Evolutionary conservation across 495 filamentous ascomycete genomes (phyloP).

Genomic region (Penicillium parvum): DNA sequence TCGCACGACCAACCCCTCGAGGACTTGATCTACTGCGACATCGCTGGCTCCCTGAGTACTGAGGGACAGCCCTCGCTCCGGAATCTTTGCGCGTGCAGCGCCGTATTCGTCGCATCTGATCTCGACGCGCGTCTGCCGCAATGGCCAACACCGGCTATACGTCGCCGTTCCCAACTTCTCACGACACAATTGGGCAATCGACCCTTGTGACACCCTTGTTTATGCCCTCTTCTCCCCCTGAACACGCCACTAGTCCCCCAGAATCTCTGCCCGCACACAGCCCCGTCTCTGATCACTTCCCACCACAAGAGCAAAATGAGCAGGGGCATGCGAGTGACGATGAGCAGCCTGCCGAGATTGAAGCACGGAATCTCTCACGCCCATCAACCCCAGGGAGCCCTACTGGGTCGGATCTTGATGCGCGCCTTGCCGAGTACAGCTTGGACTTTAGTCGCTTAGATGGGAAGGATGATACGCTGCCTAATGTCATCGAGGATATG

Average conservation of each 20-base stretch:
- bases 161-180: slow-evolving; percentile 40
- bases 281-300: slow-evolving; percentile 18
- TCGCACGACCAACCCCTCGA: no score
- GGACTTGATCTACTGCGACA: no score
- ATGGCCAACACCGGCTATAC: slow-evolving; percentile 37
- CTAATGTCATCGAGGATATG: slow-evolving; percentile 24
- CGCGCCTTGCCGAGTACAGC: slow-evolving; percentile 42
- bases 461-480: slow-evolving; percentile 28
- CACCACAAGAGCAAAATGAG: slow-evolving; percentile 8
- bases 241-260: slow-evolving; percentile 14
- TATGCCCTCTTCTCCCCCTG: slow-evolving; percentile 36
- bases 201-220: slow-evolving; percentile 39
- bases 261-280: slow-evolving; percentile 27
- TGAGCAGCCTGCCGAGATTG: slow-evolving; percentile 14
- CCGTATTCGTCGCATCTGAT: slow-evolving; percentile 5
- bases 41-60: neutral
- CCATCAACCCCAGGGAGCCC: slow-evolving; percentile 25
- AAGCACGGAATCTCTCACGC: slow-evolving; percentile 17
- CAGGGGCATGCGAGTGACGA: slow-evolving; percentile 2
- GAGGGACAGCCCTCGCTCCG: neutral
- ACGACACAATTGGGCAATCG: slow-evolving; percentile 45
- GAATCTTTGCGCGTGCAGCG: slow-evolving; percentile 1
- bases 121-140: slow-evolving; percentile 20
- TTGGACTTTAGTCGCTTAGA: slow-evolving; percentile 42
- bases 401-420: slow-evolving; percentile 34